phyloP scores from a whole-genome alignment of 257 asterid species.

The Capsicum baccatum region DNA sequence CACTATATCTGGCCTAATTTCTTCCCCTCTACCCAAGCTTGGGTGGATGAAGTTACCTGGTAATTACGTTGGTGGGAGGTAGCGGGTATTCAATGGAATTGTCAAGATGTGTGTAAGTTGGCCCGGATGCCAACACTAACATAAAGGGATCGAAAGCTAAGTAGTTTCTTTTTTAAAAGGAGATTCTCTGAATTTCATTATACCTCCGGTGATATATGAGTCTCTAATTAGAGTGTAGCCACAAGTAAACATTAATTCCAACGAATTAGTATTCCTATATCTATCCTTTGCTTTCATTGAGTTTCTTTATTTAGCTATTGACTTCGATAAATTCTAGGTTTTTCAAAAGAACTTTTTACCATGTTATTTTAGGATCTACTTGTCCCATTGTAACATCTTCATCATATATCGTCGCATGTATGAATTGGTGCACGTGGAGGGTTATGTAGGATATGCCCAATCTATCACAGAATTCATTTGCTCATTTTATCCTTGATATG shows the following conservation, averaged over 20 bases:
- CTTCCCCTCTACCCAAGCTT: background rate
- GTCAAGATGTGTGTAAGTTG: background rate
- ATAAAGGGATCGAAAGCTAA: background rate
- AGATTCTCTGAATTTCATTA: background rate
- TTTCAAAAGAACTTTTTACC: background rate
- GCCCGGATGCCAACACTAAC: background rate
- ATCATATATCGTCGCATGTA: background rate
- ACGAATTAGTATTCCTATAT: background rate
- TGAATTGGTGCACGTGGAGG: background rate
- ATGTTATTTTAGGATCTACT: background rate
- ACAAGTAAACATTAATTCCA: background rate
- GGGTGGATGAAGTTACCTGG: background rate
- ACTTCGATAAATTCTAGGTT: background rate
- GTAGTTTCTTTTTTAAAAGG: background rate
- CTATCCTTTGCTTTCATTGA: background rate
- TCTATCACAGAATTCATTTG: background rate
- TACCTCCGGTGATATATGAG: background rate
- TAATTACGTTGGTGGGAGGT: background rate
- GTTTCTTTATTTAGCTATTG: background rate
- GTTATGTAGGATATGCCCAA: background rate
- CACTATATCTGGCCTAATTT: background rate
- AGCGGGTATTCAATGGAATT: background rate
- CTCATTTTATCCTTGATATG: background rate
- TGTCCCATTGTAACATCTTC: constrained; percentile 13
- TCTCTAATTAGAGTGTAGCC: background rate